A percentile compares a stretch with the other conserved stretches of the same genome.
phyloP scores from a whole-genome alignment of 139 green algal species.

The Chloropicon primus region DNA sequence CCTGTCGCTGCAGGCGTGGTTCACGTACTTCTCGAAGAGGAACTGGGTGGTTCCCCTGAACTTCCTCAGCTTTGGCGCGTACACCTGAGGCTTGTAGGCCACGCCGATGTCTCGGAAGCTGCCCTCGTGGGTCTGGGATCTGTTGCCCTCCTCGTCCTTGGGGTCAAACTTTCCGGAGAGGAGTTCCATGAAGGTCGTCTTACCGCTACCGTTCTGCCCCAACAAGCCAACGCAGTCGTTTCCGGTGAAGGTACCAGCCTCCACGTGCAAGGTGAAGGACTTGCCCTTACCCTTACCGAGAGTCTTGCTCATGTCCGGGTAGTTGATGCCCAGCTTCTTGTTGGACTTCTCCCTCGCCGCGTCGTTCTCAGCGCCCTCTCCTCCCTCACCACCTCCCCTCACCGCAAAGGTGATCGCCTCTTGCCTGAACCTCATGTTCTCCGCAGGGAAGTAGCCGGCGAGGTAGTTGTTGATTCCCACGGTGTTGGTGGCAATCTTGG shows the following conservation, averaged over 20 bases:
- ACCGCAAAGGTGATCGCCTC: constrained; percentile 94
- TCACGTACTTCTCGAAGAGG: neutral
- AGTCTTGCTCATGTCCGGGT: constrained; percentile 83
- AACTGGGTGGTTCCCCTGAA: neutral
- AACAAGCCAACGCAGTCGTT: constrained; percentile 77
- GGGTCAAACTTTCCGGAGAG: constrained; percentile 65
- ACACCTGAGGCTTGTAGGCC: constrained; percentile 96
- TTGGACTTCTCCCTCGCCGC: neutral
- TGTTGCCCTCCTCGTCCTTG: constrained; percentile 26
- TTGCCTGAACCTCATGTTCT: constrained; percentile 97
- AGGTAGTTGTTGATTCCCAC: constrained; percentile 91
- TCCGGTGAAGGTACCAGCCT: constrained; percentile 71
- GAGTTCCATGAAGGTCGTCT: constrained; percentile 99
- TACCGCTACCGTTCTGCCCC: constrained; percentile 96
- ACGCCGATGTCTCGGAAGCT: constrained; percentile 79
- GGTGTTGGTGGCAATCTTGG: constrained; percentile 18
- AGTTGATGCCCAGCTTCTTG: constrained; percentile 47
- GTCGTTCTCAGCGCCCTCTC: constrained; percentile 18
- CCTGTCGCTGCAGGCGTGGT: neutral
- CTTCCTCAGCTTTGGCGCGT: neutral
- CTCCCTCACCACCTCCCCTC: constrained; percentile 22
- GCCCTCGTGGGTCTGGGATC: constrained; percentile 12
- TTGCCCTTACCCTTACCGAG: constrained; percentile 29
- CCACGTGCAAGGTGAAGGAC: constrained; percentile 48
- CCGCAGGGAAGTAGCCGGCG: constrained; percentile 91